These are phyloP conservation scores for Raddia guianensis DNA, from an alignment of 176 grass and related monocot genomes.

Conservation along the genomic window DNA sequence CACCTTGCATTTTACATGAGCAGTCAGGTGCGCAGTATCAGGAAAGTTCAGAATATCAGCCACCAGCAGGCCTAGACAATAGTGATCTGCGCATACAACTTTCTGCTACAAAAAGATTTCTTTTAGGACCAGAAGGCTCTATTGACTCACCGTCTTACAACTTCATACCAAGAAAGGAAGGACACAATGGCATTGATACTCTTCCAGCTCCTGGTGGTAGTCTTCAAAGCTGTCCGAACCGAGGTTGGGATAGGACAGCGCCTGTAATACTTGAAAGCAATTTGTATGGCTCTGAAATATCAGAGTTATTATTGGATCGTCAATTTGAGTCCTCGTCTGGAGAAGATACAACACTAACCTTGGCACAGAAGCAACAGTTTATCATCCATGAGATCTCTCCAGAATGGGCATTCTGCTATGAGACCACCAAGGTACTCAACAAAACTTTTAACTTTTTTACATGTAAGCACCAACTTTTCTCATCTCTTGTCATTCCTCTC, in stretches of 20 bases:
- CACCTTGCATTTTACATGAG: slow-evolving; percentile 41
- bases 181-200: slow-evolving; percentile 29
- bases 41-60: slow-evolving; percentile 48
- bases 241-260: slow-evolving; percentile 62
- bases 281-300: slow-evolving; percentile 48
- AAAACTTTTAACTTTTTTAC: slow-evolving; percentile 23
- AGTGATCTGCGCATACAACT: slow-evolving; percentile 63
- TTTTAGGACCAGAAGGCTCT: slow-evolving; percentile 71
- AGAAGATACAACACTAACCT: slow-evolving; percentile 47
- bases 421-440: slow-evolving; percentile 81
- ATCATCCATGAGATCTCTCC: slow-evolving; percentile 85
- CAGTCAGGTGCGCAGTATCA: slow-evolving; percentile 46
- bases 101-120: slow-evolving; percentile 81
- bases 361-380: slow-evolving; percentile 62
- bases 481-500: slow-evolving; percentile 33
- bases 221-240: slow-evolving; percentile 33
- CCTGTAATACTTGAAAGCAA: slow-evolving; percentile 40
- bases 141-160: slow-evolving; percentile 61
- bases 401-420: slow-evolving; percentile 90
- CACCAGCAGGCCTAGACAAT: slow-evolving; percentile 44
- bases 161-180: slow-evolving; percentile 32
- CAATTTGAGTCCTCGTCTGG: slow-evolving; percentile 54
- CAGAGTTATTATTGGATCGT: slow-evolving; percentile 53
- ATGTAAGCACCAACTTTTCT: slow-evolving; percentile 13
- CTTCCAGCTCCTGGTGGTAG: slow-evolving; percentile 51